Evolutionary conservation across 345 rosid genomes (phyloP), one percentile per base, ranked within the genome.

Genomic region (Boechera stricta): DNA sequence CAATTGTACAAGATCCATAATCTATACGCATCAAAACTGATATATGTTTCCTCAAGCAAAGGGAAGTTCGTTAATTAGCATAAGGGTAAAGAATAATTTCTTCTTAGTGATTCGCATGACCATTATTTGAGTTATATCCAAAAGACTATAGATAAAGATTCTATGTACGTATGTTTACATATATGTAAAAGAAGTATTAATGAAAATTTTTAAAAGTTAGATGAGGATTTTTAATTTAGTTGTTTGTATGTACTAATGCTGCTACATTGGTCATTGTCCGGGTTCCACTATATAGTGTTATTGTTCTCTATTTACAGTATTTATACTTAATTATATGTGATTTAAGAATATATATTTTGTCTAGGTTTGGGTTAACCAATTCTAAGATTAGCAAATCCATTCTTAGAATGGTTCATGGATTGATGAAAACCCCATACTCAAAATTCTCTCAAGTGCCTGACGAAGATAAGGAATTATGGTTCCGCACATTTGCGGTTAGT

Each of bases 1-100:
- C 18, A 56, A 36, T n/a, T 48, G 39, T 38, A 28, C 41, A 49
- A 13, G 41, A 41, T 49, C 47, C 42, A 49, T 24, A 31, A 29
- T 28, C 58, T 13, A 42, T n/a, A 62, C 35, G 58, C 51, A 71
- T 54, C 44, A 36, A 61, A 63, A 55, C 35, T 62, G 39, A 48
- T 6, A 55, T 47, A 42, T 36, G 41, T 47, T 71, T 28, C 67
- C 35, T 64, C 80, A 77, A 77, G 80, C 76, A 77, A 64, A 77
- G 71, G 44, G 35, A 55, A 64, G 28, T 77, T 77, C 80, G 44
- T 70, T 77, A 56, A 77, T 64, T 64, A 65, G 7, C 8, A 77
- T 9, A 49, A 70, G 76, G 61, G 76, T 64, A 71, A 77, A 71
- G 80, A 71, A 77, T 77, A 77, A 64, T 63, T 29, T 41, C 18